phyloP scores from a whole-genome alignment of 2,329 filamentous ascomycete genomes.

The Gyromitra esculenta region DNA sequence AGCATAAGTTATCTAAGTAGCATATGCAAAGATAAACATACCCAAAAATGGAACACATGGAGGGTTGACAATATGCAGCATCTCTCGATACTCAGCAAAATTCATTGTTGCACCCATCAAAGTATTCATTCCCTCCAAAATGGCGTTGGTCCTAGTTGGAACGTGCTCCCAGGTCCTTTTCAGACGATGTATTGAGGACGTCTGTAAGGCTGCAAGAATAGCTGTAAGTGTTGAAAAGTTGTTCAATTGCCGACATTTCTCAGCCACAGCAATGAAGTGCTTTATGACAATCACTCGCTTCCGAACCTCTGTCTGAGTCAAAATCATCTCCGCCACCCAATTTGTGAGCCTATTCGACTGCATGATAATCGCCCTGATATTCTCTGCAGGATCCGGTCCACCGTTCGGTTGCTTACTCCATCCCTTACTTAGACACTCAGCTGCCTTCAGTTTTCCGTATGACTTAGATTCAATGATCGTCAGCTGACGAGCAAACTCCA shows the following conservation, averaged over 20 bases:
- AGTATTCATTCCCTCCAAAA: constrained; percentile 88
- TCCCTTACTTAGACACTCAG: constrained; percentile 96
- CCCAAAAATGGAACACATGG: constrained; percentile 99
- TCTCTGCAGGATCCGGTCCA: constrained; percentile 73
- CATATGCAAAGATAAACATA: constrained; percentile 62
- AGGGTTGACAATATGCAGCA: constrained; percentile 89
- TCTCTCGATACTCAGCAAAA: constrained; percentile 95
- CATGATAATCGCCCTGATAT: constrained; percentile 94
- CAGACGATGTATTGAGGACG: constrained; percentile 91
- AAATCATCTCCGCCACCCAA: constrained; percentile 99
- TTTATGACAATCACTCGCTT: constrained; percentile 97
- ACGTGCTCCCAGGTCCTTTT: constrained; percentile 95
- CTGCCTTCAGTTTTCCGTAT: constrained; percentile 94
- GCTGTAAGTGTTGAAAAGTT: constrained; percentile 98
- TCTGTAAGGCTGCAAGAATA: constrained; percentile 94
- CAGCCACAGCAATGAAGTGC: constrained; percentile 94
- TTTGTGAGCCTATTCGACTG: constrained; percentile 99
- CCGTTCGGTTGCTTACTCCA: constrained; percentile 89
- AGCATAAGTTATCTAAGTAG: constrained; percentile 23
- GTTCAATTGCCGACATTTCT: constrained; percentile 95
- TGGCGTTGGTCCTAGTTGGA: constrained; percentile 80
- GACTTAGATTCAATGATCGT: constrained; percentile 96
- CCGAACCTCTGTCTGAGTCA: constrained; percentile 92
- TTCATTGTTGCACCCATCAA: constrained; percentile 98
- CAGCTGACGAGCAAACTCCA: constrained; percentile 95